Percentiles rank a stretch among this genome's conserved stretches.
phyloP scores from a whole-genome alignment of 176 grass and related monocot species.

The Zea luxurians region DNA sequence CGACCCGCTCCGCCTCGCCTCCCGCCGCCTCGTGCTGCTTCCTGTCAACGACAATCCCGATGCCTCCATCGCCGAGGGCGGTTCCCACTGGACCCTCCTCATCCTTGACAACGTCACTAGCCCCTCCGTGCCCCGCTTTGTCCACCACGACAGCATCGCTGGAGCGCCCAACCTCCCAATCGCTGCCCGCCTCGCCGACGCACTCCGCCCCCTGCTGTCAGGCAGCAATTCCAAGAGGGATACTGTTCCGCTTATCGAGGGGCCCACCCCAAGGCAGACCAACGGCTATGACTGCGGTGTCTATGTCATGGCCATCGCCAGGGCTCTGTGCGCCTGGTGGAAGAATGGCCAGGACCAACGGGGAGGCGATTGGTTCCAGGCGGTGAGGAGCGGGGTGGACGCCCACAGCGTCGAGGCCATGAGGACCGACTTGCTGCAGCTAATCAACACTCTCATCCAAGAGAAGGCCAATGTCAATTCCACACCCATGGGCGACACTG shows the following conservation, averaged over 20 bases:
- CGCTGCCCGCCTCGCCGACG: constrained; percentile 40
- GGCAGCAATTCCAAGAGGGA: neutral
- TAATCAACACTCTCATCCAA: constrained; percentile 56
- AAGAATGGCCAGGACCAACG: neutral
- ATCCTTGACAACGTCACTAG: constrained; percentile 39
- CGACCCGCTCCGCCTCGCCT: constrained; percentile 49
- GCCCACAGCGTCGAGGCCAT: constrained; percentile 45
- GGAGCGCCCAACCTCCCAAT: constrained; percentile 45
- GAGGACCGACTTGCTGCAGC: constrained; percentile 56
- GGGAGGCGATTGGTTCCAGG: constrained; percentile 55
- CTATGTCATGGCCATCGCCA: constrained; percentile 64
- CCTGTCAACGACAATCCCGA: constrained; percentile 69
- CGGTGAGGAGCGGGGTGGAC: constrained; percentile 54
- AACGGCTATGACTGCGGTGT: constrained; percentile 84
- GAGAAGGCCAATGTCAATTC: constrained; percentile 10
- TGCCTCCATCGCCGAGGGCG: constrained; percentile 47
- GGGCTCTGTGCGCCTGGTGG: constrained; percentile 66
- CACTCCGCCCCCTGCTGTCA: constrained; percentile 42
- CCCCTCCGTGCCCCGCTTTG: constrained; percentile 45
- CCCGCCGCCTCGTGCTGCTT: constrained; percentile 59
- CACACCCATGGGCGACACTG: neutral
- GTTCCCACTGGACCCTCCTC: constrained; percentile 72
- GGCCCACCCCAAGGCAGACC: constrained; percentile 58
- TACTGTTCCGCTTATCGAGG: constrained; percentile 50
- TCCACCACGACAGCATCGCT: constrained; percentile 71